Evolutionary conservation across 1,139 yeast species (phyloP).

Genomic region (Barnettozyma hawaiiensis): DNA sequence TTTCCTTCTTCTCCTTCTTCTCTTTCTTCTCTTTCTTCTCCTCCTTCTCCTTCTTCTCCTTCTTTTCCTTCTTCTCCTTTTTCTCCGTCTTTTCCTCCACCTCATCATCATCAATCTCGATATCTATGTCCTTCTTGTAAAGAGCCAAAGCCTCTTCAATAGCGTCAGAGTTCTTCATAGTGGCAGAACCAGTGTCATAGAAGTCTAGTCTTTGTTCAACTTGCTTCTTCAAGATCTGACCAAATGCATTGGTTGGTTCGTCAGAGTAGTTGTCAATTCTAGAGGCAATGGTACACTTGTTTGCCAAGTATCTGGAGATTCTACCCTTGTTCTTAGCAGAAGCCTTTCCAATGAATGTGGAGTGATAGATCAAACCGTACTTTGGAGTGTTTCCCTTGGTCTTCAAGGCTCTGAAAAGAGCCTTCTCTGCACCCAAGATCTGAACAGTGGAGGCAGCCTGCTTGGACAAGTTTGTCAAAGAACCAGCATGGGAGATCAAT

Average conservation of each 20-base stretch:
- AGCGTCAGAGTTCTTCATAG: constrained; percentile 94
- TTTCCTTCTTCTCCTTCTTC: constrained; percentile 45
- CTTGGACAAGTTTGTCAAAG: constrained; percentile 90
- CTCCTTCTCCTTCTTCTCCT: constrained; percentile 45
- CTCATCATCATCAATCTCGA: constrained; percentile 31
- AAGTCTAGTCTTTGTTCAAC: constrained; percentile 96
- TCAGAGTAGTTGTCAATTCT: constrained; percentile 95
- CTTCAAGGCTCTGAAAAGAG: constrained; percentile 95
- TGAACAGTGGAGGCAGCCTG: constrained; percentile 99
- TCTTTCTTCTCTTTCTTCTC: constrained; percentile 47
- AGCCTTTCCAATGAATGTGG: constrained; percentile 95
- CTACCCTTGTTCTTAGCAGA: constrained; percentile 97
- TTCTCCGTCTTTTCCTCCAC: constrained; percentile 36
- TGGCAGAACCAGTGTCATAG: constrained; percentile 94
- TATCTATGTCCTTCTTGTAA: constrained; percentile 49
- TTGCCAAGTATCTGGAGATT: constrained; percentile 96
- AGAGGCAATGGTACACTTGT: constrained; percentile 97
- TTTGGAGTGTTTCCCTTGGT: constrained; percentile 98
- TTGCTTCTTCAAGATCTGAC: constrained; percentile 86
- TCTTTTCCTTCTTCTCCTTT: constrained; percentile 37
- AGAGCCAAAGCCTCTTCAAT: constrained; percentile 84
- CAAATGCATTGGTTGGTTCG: constrained; percentile 81
- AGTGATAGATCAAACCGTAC: constrained; percentile 95
- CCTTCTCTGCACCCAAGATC: constrained; percentile 98
- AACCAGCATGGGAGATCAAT: constrained; percentile 96